phyloP scores from a whole-genome alignment of 2,329 filamentous ascomycete genomes.

The Hypoxylon sp. region DNA sequence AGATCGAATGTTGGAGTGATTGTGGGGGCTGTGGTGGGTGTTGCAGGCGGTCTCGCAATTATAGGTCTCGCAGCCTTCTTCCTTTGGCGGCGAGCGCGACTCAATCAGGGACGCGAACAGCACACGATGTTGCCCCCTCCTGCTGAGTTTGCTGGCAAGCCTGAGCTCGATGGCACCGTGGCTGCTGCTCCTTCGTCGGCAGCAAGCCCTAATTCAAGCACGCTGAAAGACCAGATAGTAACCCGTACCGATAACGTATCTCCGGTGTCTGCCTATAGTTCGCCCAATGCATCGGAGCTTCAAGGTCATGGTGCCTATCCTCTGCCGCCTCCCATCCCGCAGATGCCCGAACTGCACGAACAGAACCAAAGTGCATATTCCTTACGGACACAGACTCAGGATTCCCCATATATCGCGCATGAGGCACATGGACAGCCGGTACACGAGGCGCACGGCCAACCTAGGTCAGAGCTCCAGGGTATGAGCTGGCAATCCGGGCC shows the following conservation, averaged over 20 bases:
- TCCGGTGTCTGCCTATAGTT: slow-evolving; percentile 46
- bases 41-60: slow-evolving; percentile 52
- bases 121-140: neutral
- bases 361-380: slow-evolving; percentile 42
- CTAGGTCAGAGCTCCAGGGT: slow-evolving; percentile 44
- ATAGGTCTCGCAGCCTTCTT: slow-evolving; percentile 56
- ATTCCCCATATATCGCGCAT: slow-evolving; percentile 21
- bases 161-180: slow-evolving; percentile 49
- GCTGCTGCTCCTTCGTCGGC: slow-evolving; percentile 26
- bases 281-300: slow-evolving; percentile 41
- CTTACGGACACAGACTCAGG: slow-evolving; percentile 8
- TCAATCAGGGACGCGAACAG: slow-evolving; percentile 24
- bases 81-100: slow-evolving; percentile 50
- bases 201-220: slow-evolving; percentile 39
- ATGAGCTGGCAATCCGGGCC: slow-evolving; percentile 51
- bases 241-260: slow-evolving; percentile 46
- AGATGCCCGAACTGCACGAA: slow-evolving; percentile 44
- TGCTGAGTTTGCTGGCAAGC: slow-evolving; percentile 37
- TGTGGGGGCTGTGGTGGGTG: slow-evolving; percentile 55
- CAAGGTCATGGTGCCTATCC: slow-evolving; percentile 35
- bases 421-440: slow-evolving; percentile 45
- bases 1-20: slow-evolving; percentile 48
- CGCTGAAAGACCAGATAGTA: slow-evolving; percentile 22
- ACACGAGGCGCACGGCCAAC: slow-evolving; percentile 43
- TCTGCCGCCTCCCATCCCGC: slow-evolving; percentile 22